Evolutionary conservation across 2,329 filamentous ascomycete genomes (phyloP).

Genomic region (Fusarium coffeatum): DNA sequence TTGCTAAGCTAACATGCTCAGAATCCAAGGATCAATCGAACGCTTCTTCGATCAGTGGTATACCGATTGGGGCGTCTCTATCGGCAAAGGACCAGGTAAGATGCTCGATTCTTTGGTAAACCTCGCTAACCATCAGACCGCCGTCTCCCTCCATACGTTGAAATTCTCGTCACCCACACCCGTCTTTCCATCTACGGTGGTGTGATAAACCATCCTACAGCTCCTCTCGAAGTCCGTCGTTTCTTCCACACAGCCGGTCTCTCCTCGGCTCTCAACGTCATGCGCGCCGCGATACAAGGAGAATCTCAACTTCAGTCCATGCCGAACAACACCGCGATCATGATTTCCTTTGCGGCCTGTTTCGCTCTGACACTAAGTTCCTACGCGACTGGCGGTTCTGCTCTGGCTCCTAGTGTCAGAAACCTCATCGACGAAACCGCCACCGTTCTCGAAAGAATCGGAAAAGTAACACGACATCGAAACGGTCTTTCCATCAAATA

Average conservation of each 20-base stretch:
- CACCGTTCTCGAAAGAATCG: conserved; percentile 75
- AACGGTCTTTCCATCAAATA: conserved; percentile 71
- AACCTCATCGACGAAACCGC: conserved; percentile 76
- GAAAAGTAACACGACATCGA: conserved; percentile 72
- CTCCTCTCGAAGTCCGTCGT: conserved; percentile 75
- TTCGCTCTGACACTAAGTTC: conserved; percentile 74
- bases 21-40: conserved; percentile 70
- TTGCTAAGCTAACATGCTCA: conserved; percentile 42
- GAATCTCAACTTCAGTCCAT: conserved; percentile 77
- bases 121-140: conserved; percentile 53
- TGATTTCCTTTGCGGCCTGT: conserved; percentile 81
- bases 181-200: conserved; percentile 79
- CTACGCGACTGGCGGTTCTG: conserved; percentile 66
- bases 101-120: accelerated
- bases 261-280: conserved; percentile 78
- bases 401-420: conserved; percentile 71
- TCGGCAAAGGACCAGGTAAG: conserved; percentile 64
- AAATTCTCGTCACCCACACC: conserved; percentile 79
- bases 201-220: conserved; percentile 79
- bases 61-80: conserved; percentile 69
- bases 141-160: conserved; percentile 76
- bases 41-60: conserved; percentile 75
- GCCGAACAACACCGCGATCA: conserved; percentile 82
- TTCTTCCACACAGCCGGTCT: conserved; percentile 79
- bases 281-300: conserved; percentile 78